phyloP scores from a whole-genome alignment of 2,329 filamentous ascomycete species.

The Penicillium hordei region DNA sequence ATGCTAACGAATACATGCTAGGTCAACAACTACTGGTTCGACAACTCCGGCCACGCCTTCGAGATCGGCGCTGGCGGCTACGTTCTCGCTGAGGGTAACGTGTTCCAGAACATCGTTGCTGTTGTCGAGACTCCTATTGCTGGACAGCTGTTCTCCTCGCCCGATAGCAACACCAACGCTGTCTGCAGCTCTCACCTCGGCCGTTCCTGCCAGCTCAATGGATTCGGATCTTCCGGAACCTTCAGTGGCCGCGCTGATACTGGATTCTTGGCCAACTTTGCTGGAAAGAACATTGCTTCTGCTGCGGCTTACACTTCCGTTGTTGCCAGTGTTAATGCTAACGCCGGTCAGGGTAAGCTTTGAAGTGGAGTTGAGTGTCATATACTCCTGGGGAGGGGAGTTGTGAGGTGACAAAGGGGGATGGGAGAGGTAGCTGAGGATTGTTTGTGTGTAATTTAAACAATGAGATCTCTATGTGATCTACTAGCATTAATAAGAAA shows the following conservation, averaged over 20 bases:
- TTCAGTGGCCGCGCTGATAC: conserved; percentile 45
- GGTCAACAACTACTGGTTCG: conserved; percentile 63
- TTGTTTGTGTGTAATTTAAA: background rate
- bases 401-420: background rate
- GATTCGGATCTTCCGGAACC: conserved; percentile 40
- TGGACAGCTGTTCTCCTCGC: conserved; percentile 44
- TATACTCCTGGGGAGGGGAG: background rate
- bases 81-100: conserved; percentile 58
- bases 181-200: conserved; percentile 50
- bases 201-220: conserved; percentile 54
- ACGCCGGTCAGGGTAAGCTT: conserved; percentile 51
- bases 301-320: conserved; percentile 40
- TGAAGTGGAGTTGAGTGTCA: conserved; percentile 21
- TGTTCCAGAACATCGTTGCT: conserved; percentile 56
- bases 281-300: conserved; percentile 54
- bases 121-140: conserved; percentile 41
- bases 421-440: too few relatives aligned
- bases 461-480: background rate
- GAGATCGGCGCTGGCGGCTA: conserved; percentile 49
- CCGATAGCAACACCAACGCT: conserved; percentile 37
- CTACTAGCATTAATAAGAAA: background rate
- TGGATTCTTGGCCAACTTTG: conserved; percentile 52
- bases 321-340: conserved; percentile 40
- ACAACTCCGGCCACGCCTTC: conserved; percentile 59
- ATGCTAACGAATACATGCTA: background rate